Evolutionary conservation across 306 rosid genomes (phyloP).

Genomic region (Quercus alba): DNA sequence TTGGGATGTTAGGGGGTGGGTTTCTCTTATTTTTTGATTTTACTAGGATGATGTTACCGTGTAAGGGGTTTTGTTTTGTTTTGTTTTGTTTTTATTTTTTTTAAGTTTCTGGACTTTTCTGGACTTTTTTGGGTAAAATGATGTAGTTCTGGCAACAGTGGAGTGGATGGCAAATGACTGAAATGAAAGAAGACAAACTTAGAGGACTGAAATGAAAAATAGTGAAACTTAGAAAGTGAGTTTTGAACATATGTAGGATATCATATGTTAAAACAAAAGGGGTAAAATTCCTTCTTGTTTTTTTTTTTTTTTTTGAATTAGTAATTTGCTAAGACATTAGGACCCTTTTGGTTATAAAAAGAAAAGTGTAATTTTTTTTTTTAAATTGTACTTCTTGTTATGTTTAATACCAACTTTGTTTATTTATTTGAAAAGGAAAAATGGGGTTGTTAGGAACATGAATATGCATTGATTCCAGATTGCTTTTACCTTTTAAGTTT

Average conservation of each 20-base stretch:
- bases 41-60: no score
- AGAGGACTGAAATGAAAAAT: no score
- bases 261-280: neutral
- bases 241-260: neutral
- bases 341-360: neutral
- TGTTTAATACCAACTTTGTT: neutral
- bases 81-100: no score
- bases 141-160: no score
- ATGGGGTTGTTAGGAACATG: neutral
- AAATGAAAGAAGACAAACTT: no score
- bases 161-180: no score
- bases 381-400: neutral
- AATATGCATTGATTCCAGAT: neutral
- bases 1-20: no score
- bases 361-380: neutral
- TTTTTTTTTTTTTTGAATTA: neutral
- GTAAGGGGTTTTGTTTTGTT: no score
- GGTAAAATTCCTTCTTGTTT: neutral
- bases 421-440: neutral
- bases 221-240: neutral
- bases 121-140: no score
- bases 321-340: neutral
- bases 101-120: no score
- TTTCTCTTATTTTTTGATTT: no score
- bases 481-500: neutral